Evolutionary conservation across 2,329 filamentous ascomycete species (phyloP).

Genomic region (Stagonosporopsis rhizophila): DNA sequence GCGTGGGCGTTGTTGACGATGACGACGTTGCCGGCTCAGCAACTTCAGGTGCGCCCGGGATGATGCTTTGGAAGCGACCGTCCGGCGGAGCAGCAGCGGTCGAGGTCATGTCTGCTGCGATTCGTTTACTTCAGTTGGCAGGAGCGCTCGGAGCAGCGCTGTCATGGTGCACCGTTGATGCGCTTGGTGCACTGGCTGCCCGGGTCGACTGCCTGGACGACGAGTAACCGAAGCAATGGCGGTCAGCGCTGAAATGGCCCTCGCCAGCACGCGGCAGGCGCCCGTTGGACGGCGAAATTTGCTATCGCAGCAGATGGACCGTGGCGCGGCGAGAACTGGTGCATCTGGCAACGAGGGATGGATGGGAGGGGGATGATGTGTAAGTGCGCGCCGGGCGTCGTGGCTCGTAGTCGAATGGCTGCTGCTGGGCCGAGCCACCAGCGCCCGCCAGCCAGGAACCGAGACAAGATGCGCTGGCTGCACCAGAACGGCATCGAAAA

Average conservation of each 20-base stretch:
- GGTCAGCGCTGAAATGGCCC: conserved; percentile 32
- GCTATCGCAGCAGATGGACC: conserved; percentile 30
- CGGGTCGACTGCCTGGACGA: conserved; percentile 29
- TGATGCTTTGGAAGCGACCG: conserved; percentile 46
- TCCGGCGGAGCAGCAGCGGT: conserved; percentile 12
- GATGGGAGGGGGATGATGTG: conserved; percentile 12
- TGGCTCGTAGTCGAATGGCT: conserved; percentile 2
- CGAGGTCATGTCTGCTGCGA: conserved; percentile 37
- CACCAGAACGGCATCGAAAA: conserved; percentile 22
- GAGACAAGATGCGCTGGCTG: conserved; percentile 27
- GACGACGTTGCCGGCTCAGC: conserved; percentile 44
- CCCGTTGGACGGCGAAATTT: conserved; percentile 40
- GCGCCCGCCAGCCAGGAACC: conserved; percentile 22
- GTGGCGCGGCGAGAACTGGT: conserved; percentile 29
- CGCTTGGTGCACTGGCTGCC: conserved; percentile 25
- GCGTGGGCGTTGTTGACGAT: conserved; percentile 22
- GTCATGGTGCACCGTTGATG: too few species aligned
- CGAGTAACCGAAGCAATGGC: conserved; percentile 29
- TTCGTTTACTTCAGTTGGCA: conserved; percentile 36
- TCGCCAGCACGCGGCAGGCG: conserved; percentile 38
- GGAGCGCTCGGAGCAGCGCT: conserved; percentile 24
- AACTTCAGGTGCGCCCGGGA: conserved; percentile 43
- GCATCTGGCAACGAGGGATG: conserved; percentile 35
- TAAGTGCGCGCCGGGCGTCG: conserved; percentile 8
- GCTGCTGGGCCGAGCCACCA: conserved; percentile 8